These are phyloP conservation scores for Neurospora sp. DNA, from an alignment of 495 filamentous ascomycete species.

Conservation along the genomic window DNA sequence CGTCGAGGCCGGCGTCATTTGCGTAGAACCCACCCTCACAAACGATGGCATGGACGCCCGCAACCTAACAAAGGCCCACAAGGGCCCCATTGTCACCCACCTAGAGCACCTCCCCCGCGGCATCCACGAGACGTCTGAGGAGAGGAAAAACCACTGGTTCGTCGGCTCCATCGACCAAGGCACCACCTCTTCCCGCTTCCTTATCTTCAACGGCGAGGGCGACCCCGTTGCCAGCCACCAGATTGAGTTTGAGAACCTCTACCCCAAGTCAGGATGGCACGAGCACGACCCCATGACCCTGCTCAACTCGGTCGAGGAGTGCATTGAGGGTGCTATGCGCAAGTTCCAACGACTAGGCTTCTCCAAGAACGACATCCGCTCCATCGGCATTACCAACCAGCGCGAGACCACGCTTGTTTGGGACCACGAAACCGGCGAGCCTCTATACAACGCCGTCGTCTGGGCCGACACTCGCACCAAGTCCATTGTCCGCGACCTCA, in stretches of 20 bases:
- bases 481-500: constrained; percentile 71
- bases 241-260: constrained; percentile 81
- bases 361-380: constrained; percentile 61
- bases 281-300: constrained; percentile 85
- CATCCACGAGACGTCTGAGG: constrained; percentile 20
- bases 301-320: constrained; percentile 66
- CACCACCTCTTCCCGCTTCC: constrained; percentile 84
- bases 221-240: constrained; percentile 80
- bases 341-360: constrained; percentile 64
- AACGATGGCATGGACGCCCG: not conserved
- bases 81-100: not conserved
- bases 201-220: constrained; percentile 79
- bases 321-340: constrained; percentile 73
- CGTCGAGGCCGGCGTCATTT: not conserved
- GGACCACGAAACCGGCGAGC: constrained; percentile 79
- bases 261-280: constrained; percentile 87
- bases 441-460: constrained; percentile 81
- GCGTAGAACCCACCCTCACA: not conserved
- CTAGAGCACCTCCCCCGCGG: constrained; percentile 21
- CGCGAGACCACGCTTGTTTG: constrained; percentile 88
- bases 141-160: constrained; percentile 27
- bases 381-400: constrained; percentile 90
- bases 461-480: constrained; percentile 90
- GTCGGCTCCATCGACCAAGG: constrained; percentile 75
- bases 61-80: not conserved